phyloP scores from a whole-genome alignment of 495 filamentous ascomycete species.

The Sporormia fimetaria region DNA sequence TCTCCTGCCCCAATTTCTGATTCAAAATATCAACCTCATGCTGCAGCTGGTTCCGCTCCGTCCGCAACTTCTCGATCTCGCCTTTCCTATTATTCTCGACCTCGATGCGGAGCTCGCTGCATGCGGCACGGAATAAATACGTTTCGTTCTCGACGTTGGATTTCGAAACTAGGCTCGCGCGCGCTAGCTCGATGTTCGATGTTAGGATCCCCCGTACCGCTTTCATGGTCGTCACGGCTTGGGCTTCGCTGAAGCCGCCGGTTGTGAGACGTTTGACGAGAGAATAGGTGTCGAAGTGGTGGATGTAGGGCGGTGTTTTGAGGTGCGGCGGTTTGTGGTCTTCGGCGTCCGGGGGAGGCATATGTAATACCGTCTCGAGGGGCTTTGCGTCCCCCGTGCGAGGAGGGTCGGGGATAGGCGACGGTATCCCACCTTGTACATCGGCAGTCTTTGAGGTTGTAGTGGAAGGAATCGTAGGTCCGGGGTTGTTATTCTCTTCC shows the following conservation, averaged over 20 bases:
- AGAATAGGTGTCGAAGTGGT: constrained; percentile 91
- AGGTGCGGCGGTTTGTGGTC: constrained; percentile 52
- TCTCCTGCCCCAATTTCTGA: constrained; percentile 71
- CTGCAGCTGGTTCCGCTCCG: constrained; percentile 72
- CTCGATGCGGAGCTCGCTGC: constrained; percentile 79
- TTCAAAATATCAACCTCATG: constrained; percentile 88
- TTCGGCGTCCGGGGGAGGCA: constrained; percentile 41
- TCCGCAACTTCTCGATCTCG: constrained; percentile 59
- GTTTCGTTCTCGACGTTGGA: constrained; percentile 77
- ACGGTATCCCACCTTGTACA: constrained; percentile 7
- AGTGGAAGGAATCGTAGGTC: not conserved
- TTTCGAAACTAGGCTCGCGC: constrained; percentile 61
- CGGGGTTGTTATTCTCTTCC: constrained; percentile 20
- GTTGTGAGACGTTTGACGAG: constrained; percentile 65
- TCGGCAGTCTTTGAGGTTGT: constrained; percentile 12
- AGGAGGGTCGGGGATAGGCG: constrained; percentile 23
- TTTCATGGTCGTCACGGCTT: constrained; percentile 78
- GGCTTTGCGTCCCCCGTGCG: constrained; percentile 34
- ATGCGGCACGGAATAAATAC: constrained; percentile 90
- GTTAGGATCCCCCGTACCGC: constrained; percentile 64
- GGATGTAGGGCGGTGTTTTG: constrained; percentile 65
- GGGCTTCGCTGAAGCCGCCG: constrained; percentile 55
- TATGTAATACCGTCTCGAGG: constrained; percentile 55
- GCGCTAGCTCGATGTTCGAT: constrained; percentile 68
- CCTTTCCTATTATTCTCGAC: constrained; percentile 45